Evolutionary conservation across 441 rosid species (phyloP).

Genomic region (Pelargonium australe): DNA sequence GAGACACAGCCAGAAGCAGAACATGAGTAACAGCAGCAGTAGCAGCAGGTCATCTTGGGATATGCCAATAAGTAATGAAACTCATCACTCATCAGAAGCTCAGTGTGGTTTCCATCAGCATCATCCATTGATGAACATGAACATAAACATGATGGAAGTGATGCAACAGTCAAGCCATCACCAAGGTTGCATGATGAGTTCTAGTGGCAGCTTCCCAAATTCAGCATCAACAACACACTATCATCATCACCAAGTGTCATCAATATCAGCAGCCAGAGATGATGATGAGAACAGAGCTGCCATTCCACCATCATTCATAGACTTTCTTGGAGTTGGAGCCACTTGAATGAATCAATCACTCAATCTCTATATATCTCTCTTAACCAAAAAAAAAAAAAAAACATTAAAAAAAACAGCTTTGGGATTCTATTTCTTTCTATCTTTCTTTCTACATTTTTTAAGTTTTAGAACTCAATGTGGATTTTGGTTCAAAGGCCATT

Average conservation of each 20-base stretch:
- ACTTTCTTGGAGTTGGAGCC: slow-evolving; percentile 95
- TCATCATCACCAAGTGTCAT: slow-evolving; percentile 19
- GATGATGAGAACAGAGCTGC: slow-evolving; percentile 17
- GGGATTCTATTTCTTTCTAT: too few relatives aligned
- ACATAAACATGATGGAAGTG: slow-evolving; percentile 12
- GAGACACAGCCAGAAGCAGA: too few relatives aligned
- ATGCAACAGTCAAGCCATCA: slow-evolving; percentile 34
- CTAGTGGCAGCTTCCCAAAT: slow-evolving; percentile 14
- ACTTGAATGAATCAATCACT: slow-evolving; percentile 22
- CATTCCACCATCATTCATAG: slow-evolving; percentile 59
- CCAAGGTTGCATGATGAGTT: background rate
- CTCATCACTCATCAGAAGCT: slow-evolving; percentile 12
- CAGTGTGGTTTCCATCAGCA: slow-evolving; percentile 16
- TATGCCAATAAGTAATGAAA: slow-evolving; percentile 29
- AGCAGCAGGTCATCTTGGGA: slow-evolving; percentile 22
- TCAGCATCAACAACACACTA: background rate
- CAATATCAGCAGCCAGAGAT: slow-evolving; percentile 17
- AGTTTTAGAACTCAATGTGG: background rate
- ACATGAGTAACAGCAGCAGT: background rate
- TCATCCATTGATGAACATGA: slow-evolving; percentile 11
- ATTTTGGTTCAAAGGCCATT: background rate
- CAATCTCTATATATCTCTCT: too few relatives aligned
- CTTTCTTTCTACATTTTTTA: background rate
- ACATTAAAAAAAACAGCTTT: background rate
- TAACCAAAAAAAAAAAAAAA: slow-evolving; percentile 4